phyloP scores from a whole-genome alignment of 176 grass and related monocot species.

The Aechmea fasciata region DNA sequence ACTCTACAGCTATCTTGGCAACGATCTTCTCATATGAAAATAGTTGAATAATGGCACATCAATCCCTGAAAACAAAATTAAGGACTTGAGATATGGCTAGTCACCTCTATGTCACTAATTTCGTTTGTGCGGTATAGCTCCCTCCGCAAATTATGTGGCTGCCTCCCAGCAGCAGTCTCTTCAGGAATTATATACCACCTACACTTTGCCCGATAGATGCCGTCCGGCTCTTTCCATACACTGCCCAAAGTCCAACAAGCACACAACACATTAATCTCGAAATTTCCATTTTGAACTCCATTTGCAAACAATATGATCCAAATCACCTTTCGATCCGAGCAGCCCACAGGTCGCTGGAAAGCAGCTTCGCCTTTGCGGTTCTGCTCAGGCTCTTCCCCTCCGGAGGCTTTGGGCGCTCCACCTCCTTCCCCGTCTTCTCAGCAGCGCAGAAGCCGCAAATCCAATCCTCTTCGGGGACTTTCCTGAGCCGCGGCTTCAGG shows the following conservation, averaged over 20 bases:
- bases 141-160: slow-evolving; percentile 82
- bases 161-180: slow-evolving; percentile 89
- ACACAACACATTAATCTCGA: neutral
- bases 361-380: slow-evolving; percentile 76
- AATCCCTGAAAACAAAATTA: neutral
- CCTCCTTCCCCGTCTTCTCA: slow-evolving; percentile 33
- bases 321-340: slow-evolving; percentile 62
- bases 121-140: slow-evolving; percentile 79
- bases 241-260: slow-evolving; percentile 26
- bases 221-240: slow-evolving; percentile 70
- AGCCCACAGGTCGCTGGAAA: slow-evolving; percentile 72
- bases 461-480: slow-evolving; percentile 82
- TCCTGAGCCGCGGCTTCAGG: slow-evolving; percentile 59
- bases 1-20: too few relatives aligned
- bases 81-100: neutral
- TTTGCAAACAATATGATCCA: neutral
- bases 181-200: slow-evolving; percentile 87
- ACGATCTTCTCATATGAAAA: neutral
- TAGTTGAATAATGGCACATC: neutral
- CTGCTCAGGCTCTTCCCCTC: slow-evolving; percentile 47
- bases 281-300: neutral
- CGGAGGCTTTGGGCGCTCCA: slow-evolving; percentile 45
- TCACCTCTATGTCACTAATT: slow-evolving; percentile 60
- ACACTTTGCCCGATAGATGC: slow-evolving; percentile 58
- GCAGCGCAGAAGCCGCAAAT: slow-evolving; percentile 59